These are phyloP conservation scores for Coemansia sp. DNA, from an alignment of 192 early-diverging fungal genomes.

Conservation along the genomic window DNA sequence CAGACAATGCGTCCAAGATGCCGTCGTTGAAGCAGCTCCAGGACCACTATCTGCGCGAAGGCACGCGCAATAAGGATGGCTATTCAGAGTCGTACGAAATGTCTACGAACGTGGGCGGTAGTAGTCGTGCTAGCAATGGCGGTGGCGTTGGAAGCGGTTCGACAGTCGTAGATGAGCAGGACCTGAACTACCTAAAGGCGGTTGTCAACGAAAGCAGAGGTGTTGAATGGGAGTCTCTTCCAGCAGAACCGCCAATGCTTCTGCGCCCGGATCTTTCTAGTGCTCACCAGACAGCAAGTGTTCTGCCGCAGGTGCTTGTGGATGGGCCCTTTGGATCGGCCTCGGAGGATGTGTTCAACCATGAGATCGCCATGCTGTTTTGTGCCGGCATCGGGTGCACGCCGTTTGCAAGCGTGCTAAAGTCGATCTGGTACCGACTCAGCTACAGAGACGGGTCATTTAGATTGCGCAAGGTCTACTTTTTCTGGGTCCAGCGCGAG, in stretches of 20 bases:
- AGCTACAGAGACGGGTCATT: conserved; percentile 54
- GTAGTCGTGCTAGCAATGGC: background rate
- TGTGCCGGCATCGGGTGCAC: conserved; percentile 86
- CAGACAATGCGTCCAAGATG: conserved; percentile 17
- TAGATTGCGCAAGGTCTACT: conserved; percentile 80
- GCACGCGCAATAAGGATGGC: conserved; percentile 6
- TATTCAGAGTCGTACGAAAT: conserved; percentile 36
- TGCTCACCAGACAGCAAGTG: conserved; percentile 41
- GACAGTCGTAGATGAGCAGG: conserved; percentile 23
- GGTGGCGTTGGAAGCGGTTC: conserved; percentile 15
- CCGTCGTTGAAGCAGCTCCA: conserved; percentile 53
- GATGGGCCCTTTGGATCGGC: conserved; percentile 81
- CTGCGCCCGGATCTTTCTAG: conserved; percentile 9
- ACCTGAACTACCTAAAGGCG: conserved; percentile 34
- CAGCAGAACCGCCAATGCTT: conserved; percentile 13
- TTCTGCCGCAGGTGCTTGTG: conserved; percentile 68
- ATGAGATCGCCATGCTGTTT: conserved; percentile 73
- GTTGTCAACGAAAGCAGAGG: conserved; percentile 36
- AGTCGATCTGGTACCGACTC: conserved; percentile 75
- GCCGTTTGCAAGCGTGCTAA: conserved; percentile 80
- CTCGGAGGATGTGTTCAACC: conserved; percentile 81
- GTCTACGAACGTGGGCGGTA: background rate
- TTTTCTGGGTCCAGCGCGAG: conserved; percentile 84
- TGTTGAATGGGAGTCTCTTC: conserved; percentile 30
- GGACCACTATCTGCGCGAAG: conserved; percentile 47